Percentiles rank a stretch among this genome's conserved stretches.
Conservation (phyloP, 2,329 filamentous ascomycete species). For the Fonsecaea monophora region DNA sequence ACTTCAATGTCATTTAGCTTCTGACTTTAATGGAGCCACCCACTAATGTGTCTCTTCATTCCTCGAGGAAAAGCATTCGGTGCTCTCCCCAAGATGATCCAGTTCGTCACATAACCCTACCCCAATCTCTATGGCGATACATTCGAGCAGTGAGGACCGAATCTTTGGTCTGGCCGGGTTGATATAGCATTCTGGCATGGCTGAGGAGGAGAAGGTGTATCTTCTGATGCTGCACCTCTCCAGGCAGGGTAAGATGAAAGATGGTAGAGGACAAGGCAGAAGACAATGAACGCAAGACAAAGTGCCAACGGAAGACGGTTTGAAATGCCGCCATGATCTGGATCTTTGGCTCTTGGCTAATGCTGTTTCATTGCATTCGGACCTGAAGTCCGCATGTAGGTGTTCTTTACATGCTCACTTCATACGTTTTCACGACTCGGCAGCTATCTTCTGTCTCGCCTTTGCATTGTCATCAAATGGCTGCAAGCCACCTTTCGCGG, state of each 20-base stretch:
- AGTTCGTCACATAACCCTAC: slow-evolving; percentile 40
- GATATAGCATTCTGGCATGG: slow-evolving; percentile 24
- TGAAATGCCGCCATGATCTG: too few relatives aligned
- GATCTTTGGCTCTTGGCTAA: too few relatives aligned
- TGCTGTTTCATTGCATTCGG: too few relatives aligned
- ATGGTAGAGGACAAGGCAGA: neutral
- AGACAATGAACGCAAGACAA: neutral
- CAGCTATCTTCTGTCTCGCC: slow-evolving; percentile 13
- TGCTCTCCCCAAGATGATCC: slow-evolving; percentile 22
- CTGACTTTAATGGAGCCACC: too few relatives aligned
- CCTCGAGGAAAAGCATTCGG: neutral
- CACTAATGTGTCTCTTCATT: neutral
- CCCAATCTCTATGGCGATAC: too few relatives aligned
- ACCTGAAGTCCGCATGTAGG: too few relatives aligned
- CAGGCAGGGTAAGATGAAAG: too few relatives aligned
- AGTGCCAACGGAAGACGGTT: too few relatives aligned
- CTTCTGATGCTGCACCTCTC: too few relatives aligned
- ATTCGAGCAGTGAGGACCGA: too few relatives aligned
- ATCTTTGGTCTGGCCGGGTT: slow-evolving; percentile 30
- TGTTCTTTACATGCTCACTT: too few relatives aligned
- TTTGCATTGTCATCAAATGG: slow-evolving; percentile 18
- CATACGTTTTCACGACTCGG: slow-evolving; percentile 1
- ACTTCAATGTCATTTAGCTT: too few relatives aligned
- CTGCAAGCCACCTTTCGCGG: slow-evolving; percentile 48
- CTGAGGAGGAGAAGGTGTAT: neutral